Evolutionary conservation across 2,329 filamentous ascomycete genomes (phyloP).

Genomic region (Fusarium nurragi): DNA sequence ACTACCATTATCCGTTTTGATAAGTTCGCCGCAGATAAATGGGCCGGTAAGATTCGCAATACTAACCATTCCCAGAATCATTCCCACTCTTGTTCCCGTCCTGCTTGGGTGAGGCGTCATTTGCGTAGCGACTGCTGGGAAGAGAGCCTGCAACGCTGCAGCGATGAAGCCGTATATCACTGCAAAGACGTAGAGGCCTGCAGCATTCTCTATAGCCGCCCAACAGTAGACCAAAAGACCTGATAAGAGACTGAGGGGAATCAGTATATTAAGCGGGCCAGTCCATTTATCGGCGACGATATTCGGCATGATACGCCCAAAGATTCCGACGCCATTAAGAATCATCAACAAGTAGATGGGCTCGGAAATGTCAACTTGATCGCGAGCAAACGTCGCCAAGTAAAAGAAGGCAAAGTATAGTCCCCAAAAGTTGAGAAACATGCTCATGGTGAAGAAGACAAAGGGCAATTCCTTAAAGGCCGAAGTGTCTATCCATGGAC

Average conservation of each 20-base stretch:
- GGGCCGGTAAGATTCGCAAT: constrained; percentile 45
- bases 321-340: constrained; percentile 4
- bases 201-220: constrained; percentile 37
- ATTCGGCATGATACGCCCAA: constrained; percentile 4
- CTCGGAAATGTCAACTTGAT: neutral
- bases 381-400: constrained; percentile 1
- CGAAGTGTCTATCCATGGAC: constrained; percentile 6
- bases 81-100: constrained; percentile 49
- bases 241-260: constrained; percentile 48
- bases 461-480: constrained; percentile 8
- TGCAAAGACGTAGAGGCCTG: constrained; percentile 44
- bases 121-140: constrained; percentile 60
- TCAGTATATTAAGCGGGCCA: constrained; percentile 62
- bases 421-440: constrained; percentile 10
- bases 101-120: constrained; percentile 47
- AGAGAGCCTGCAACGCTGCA: constrained; percentile 60
- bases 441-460: constrained; percentile 11
- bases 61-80: constrained; percentile 49
- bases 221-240: constrained; percentile 46
- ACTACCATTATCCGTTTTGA: constrained; percentile 22
- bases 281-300: constrained; percentile 44
- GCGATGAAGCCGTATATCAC: constrained; percentile 61
- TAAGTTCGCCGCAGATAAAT: constrained; percentile 42
- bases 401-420: constrained; percentile 18
- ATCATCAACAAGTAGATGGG: constrained; percentile 1